Evolutionary conservation across 1,139 yeast genomes (phyloP), one percentile per base, ranked within the genome.

Genomic region (Schizosaccharomyces versatilis): DNA sequence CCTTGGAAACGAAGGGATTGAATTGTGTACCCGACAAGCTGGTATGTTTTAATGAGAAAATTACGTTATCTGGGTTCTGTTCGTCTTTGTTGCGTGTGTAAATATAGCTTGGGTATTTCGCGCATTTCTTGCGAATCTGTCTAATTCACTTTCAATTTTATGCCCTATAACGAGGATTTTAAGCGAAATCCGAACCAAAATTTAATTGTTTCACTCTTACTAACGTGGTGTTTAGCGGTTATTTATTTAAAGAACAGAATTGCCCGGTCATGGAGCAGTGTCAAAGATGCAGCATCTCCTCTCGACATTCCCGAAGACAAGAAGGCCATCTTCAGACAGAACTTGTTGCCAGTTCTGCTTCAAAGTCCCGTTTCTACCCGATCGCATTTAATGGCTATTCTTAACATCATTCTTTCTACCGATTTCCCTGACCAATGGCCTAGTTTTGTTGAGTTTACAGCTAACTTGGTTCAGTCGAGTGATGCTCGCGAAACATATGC

Each of bases 181-280:
- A 5, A 24, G 32, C 32, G 41, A 52, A 39, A 12, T 19, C n/a
- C 9, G 24, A 12, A 9, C 38, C 17, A 8, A 41, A 40, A 15
- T 40, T 39, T 39, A 7, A 44, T 14, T 6, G n/a, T 17, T n/a
- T 17, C 38, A 24, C n/a, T 12, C 14, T 36, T 44, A 44, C 19
- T 36, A 39, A 12, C n/a, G 2, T 32, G 17, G 17, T 39, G 10
- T 39, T 17, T 95, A 10, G 84, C 94, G 15, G 94, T 94, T 0
- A 81, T 90, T 38, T 88, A 80, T 66, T 78, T 90, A 68, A 90
- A 90, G 65, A 90, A 90, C 66, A 72, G 80, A 58, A 73, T 86
- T 36, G 69, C 74, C 12, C 75, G 76, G 57, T 73, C 74, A 59
- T 90, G 97, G 97, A 63, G 62, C 24, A 65, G 64, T 14, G 66